These are phyloP conservation scores for Coemansia sp. DNA, from an alignment of 192 early-diverging fungal species.

Conservation along the genomic window DNA sequence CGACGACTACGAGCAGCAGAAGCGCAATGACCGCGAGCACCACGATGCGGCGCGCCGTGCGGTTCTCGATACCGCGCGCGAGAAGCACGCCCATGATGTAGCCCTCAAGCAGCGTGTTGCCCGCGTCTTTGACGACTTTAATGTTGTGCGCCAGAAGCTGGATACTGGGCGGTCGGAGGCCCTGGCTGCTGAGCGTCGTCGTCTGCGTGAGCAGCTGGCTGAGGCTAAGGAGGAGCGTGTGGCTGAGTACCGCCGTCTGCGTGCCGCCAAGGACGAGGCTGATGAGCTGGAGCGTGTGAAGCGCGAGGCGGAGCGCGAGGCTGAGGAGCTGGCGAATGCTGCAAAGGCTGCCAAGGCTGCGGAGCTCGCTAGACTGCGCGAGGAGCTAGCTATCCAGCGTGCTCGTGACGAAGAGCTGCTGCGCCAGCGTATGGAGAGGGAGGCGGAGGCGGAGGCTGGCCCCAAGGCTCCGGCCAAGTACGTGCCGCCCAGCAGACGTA, in stretches of 20 bases:
- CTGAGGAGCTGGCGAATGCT: conserved; percentile 24
- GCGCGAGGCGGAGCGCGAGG: conserved; percentile 41
- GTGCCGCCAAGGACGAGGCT: conserved; percentile 42
- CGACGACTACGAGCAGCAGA: conserved; percentile 90
- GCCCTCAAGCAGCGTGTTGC: conserved; percentile 75
- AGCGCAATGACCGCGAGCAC: conserved; percentile 76
- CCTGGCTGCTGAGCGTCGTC: conserved; percentile 62
- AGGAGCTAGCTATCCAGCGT: conserved; percentile 51
- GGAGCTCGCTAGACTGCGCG: conserved; percentile 42
- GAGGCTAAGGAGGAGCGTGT: conserved; percentile 51
- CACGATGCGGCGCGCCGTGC: conserved; percentile 75
- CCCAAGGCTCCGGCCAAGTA: conserved; percentile 27
- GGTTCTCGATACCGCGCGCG: conserved; percentile 63
- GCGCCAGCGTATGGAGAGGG: conserved; percentile 53
- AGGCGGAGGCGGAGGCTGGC: conserved; percentile 17
- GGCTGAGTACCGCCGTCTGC: conserved; percentile 52
- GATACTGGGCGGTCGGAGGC: conserved; percentile 62
- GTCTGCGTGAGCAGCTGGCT: conserved; percentile 61
- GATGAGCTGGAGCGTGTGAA: conserved; percentile 58
- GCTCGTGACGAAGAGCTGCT: conserved; percentile 49
- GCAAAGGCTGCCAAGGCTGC: conserved; percentile 47
- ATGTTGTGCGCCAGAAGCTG: conserved; percentile 58
- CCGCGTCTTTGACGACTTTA: conserved; percentile 84
- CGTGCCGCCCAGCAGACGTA: conserved; percentile 44
- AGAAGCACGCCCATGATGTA: conserved; percentile 73